Base-by-base conservation (phyloP, 805 yeast species). In the Saccharomycopsis schoenii region DNA sequence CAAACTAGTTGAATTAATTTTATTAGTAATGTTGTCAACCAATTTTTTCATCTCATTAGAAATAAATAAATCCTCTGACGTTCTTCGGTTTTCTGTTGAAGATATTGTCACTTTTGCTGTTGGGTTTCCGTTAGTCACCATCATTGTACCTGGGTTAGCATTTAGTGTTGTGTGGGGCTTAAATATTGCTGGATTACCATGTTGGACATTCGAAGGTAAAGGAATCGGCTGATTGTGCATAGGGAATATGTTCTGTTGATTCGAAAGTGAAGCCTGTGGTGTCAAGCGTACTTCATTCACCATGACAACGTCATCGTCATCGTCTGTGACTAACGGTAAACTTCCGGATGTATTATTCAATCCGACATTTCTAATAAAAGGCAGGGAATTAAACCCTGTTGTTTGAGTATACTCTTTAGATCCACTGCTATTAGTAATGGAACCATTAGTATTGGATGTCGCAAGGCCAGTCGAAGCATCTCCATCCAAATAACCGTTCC, bases 221-320 rank as follows among this genome's bases (percentile, higher is more conserved):
- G 63, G 63, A 40, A 61, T 57, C 15, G 63, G 63, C 40, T 61
- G 63, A 19, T 61, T 61, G 42, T 58, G 58, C 4, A 47, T 36
- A 14, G 62, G 60, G 36, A 42, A 47, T 3, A 24, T 24, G n/a
- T 10, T 12, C n/a, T 47, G 52, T 1, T 39, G 42, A 29, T n/a
- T 21, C 21, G 52, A 21, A 15, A 47, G 34, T 34, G 8, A 34
- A 8, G n/a, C n/a, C 4, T 34, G 34, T 24, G 52, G 34, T 10
- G 52, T 24, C 52, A 47, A 47, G 34, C 52, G 52, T 12, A 47
- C 52, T 25, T 47, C 52, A 25, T 47, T 47, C 34, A 47, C 19
- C 52, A 47, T 47, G 8, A 47, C 52, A 21, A 19, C 52, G 6
- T 42, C 50, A 25, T 47, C 52, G 21, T 47, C 52, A 1, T 47